A percentile compares a stretch with the other conserved stretches of the same genome.
phyloP scores from a whole-genome alignment of 257 asterid species.

The Solanum chmielewskii region DNA sequence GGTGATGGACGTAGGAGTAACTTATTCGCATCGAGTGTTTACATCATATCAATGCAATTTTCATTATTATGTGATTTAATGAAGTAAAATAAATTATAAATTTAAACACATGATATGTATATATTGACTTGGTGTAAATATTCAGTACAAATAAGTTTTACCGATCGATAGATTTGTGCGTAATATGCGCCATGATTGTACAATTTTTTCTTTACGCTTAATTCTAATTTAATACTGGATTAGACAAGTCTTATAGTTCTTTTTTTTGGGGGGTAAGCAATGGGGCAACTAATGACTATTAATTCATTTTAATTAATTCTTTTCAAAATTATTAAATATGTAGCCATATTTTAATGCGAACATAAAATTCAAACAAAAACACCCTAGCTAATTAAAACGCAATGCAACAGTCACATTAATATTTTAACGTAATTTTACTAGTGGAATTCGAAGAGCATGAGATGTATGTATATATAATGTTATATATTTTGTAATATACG shows the following conservation, averaged over 20 bases:
- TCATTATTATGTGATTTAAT: too few species aligned
- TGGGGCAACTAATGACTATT: neutral
- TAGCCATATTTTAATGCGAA: neutral
- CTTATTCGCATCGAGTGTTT: accelerated
- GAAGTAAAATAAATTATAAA: too few species aligned
- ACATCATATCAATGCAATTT: too few species aligned
- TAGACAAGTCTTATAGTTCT: neutral
- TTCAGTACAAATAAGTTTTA: accelerated
- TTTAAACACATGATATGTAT: too few species aligned
- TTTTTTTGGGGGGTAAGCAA: neutral
- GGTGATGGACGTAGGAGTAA: neutral
- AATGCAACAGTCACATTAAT: neutral
- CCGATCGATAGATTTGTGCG: neutral
- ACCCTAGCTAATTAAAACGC: neutral
- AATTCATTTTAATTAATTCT: neutral
- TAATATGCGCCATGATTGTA: neutral
- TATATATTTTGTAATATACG: too few species aligned
- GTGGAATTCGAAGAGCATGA: accelerated
- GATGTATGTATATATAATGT: too few species aligned
- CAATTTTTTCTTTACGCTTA: neutral
- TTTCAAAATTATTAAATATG: neutral
- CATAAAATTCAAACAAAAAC: neutral
- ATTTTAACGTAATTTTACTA: too few species aligned
- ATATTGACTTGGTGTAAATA: accelerated
- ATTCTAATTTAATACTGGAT: neutral